Evolutionary conservation across 1,284 basidiomycete genomes (phyloP).

Genomic region (Cystobasidiaceae sp.): DNA sequence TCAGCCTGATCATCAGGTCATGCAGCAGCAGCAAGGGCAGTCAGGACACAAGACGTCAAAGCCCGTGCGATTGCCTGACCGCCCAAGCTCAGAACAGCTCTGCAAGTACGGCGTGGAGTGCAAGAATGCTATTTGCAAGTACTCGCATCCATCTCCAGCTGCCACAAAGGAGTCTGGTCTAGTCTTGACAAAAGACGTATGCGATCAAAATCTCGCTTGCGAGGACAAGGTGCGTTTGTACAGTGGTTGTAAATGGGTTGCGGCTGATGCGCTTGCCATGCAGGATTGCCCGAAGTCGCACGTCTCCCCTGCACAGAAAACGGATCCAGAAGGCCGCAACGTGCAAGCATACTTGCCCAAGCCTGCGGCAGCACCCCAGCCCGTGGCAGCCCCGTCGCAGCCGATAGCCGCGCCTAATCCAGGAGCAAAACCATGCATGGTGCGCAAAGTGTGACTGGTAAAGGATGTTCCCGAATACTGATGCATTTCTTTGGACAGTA

Average conservation of each 20-base stretch:
- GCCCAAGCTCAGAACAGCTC: constrained; percentile 52
- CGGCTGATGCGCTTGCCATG: constrained; percentile 27
- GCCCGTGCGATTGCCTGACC: constrained; percentile 44
- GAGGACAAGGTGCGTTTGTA: constrained; percentile 60
- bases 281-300: constrained; percentile 44
- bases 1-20: neutral
- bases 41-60: constrained; percentile 9
- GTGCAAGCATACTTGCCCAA: constrained; percentile 10
- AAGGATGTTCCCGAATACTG: neutral
- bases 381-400: constrained; percentile 5
- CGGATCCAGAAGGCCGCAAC: constrained; percentile 28
- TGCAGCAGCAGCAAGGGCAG: constrained; percentile 17
- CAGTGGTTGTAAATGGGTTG: constrained; percentile 37
- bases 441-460: neutral
- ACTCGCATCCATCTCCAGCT: constrained; percentile 84
- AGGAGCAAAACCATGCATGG: constrained; percentile 55
- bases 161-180: constrained; percentile 87
- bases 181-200: constrained; percentile 82
- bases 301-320: constrained; percentile 40
- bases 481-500: constrained; percentile 50
- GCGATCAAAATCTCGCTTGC: constrained; percentile 75
- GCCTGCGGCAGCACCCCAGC: constrained; percentile 2
- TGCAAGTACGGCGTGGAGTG: constrained; percentile 89
- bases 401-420: constrained; percentile 41
- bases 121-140: constrained; percentile 76